These are phyloP conservation scores for Grosmannia huntii DNA, from an alignment of 2,329 filamentous ascomycete species.

Conservation along the genomic window DNA sequence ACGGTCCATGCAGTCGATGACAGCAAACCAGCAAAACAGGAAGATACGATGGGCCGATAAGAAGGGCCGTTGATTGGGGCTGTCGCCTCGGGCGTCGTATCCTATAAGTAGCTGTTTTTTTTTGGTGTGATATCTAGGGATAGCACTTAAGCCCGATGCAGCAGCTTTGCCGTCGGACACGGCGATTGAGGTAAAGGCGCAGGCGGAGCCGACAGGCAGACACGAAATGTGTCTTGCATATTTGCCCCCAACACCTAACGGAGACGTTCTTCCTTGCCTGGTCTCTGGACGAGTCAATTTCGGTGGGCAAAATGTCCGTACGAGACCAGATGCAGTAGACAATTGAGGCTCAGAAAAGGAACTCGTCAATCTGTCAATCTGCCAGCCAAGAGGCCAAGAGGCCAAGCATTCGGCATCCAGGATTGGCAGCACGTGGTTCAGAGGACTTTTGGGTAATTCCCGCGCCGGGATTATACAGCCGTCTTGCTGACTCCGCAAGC, in stretches of 20 bases:
- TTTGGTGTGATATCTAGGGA: background rate
- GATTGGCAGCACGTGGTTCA: too few relatives aligned
- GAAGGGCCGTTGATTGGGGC: background rate
- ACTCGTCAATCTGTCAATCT: too few relatives aligned
- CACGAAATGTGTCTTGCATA: background rate
- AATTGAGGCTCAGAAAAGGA: too few relatives aligned
- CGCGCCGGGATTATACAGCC: too few relatives aligned
- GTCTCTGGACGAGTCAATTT: background rate
- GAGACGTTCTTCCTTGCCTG: too few relatives aligned
- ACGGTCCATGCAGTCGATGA: background rate
- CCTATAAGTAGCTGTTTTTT: background rate
- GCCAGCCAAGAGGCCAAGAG: too few relatives aligned
- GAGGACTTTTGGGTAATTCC: too few relatives aligned
- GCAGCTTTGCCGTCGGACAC: background rate
- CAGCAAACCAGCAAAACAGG: background rate
- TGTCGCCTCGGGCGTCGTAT: background rate
- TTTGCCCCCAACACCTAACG: too few relatives aligned
- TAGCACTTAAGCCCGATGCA: background rate
- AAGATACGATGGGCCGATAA: background rate
- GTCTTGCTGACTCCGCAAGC: too few relatives aligned
- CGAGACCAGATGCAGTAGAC: background rate
- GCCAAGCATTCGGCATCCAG: too few relatives aligned
- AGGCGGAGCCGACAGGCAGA: background rate
- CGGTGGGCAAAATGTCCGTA: background rate
- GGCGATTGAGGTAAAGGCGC: background rate